Conservation (phyloP, 2,329 filamentous ascomycete species). For the Colletotrichum graminicola region DNA sequence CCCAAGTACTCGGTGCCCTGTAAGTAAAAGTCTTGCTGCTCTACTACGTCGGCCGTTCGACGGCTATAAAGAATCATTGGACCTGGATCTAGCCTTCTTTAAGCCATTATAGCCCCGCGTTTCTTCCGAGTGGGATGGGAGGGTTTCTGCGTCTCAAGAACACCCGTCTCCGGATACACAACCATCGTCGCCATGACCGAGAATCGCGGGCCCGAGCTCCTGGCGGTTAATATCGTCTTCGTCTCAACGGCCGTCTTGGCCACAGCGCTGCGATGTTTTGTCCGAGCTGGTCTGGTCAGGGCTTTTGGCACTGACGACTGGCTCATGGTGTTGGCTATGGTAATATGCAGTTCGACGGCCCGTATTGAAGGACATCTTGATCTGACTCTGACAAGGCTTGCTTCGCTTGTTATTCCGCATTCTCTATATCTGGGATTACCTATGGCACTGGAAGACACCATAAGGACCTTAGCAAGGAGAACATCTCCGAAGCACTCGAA, state of each 20-base stretch:
- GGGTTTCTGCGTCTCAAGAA: constrained; percentile 19
- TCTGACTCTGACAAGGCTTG: constrained; percentile 44
- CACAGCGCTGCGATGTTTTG: constrained; percentile 51
- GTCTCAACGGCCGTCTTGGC: constrained; percentile 47
- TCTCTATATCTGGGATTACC: constrained; percentile 51
- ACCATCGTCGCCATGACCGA: constrained; percentile 35
- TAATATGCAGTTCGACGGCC: constrained; percentile 39
- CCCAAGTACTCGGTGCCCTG: neutral
- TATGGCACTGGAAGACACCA: constrained; percentile 57
- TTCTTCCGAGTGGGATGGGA: constrained; percentile 25
- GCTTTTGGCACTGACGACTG: constrained; percentile 56
- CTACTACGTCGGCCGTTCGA: neutral
- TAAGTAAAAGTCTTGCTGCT: neutral
- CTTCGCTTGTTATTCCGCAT: constrained; percentile 54
- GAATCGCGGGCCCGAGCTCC: constrained; percentile 52
- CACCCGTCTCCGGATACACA: constrained; percentile 7
- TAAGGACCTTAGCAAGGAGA: constrained; percentile 46
- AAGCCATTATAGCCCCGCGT: neutral
- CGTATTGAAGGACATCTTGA: neutral
- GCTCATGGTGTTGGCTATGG: constrained; percentile 54
- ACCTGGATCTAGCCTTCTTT: neutral
- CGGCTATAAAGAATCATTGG: neutral
- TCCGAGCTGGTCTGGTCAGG: constrained; percentile 52
- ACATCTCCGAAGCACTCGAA: constrained; percentile 51
- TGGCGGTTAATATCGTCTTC: constrained; percentile 50